Conservation (phyloP, 805 yeast species). For the Candida piceae region DNA sequence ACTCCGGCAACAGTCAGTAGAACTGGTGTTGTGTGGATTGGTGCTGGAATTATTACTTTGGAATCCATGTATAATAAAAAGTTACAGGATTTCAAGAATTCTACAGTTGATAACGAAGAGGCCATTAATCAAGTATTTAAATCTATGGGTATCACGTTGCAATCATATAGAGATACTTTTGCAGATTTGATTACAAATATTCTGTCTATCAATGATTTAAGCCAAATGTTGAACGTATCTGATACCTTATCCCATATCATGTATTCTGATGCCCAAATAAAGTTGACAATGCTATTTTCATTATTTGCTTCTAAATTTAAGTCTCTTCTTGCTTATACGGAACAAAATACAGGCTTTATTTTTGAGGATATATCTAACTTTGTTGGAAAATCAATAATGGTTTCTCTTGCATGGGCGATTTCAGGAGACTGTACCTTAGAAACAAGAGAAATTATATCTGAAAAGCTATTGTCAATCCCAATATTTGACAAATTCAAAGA, state of each 20-base stretch:
- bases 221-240: conserved; percentile 28
- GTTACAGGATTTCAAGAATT: conserved; percentile 11
- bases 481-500: conserved; percentile 8
- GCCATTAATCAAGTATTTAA: no score
- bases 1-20: conserved; percentile 92
- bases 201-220: no score
- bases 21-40: conserved; percentile 84
- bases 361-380: conserved; percentile 27
- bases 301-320: conserved; percentile 35
- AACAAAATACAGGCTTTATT: conserved; percentile 19
- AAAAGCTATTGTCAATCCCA: conserved; percentile 22
- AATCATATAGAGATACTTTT: no score
- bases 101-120: conserved; percentile 10
- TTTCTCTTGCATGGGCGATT: conserved; percentile 56
- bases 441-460: conserved; percentile 37
- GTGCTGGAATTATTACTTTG: conserved; percentile 20
- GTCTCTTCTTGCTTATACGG: conserved; percentile 17
- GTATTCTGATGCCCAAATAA: conserved; percentile 37
- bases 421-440: conserved; percentile 47
- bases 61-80: conserved; percentile 8
- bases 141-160: no score
- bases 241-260: conserved; percentile 42
- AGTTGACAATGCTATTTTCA: conserved; percentile 35
- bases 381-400: conserved; percentile 30
- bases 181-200: no score